Conservation (phyloP, 2,329 filamentous ascomycete species). For the Sclerotinia sclerotiorum region DNA sequence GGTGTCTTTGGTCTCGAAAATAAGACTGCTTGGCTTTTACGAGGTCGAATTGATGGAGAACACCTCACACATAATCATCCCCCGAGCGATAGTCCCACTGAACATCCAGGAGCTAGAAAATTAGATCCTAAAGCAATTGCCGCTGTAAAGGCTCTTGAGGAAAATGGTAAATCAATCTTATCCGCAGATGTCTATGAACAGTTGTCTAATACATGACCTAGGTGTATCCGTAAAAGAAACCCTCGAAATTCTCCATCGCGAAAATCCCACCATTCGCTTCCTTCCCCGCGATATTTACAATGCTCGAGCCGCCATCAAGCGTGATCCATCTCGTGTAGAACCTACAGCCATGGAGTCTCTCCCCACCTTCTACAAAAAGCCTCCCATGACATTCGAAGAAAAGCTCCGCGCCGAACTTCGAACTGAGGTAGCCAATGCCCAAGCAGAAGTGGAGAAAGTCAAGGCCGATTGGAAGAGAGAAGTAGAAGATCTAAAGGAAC, state of each 20-base stretch:
- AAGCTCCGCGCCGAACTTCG: slow-evolving; percentile 62
- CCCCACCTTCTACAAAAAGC: slow-evolving; percentile 66
- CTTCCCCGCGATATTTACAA: slow-evolving; percentile 68
- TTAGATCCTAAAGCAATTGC: slow-evolving; percentile 67
- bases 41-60: slow-evolving; percentile 59
- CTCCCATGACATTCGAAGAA: slow-evolving; percentile 61
- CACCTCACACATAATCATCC: slow-evolving; percentile 65
- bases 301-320: slow-evolving; percentile 64
- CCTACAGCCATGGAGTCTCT: slow-evolving; percentile 58
- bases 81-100: slow-evolving; percentile 64
- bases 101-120: slow-evolving; percentile 65
- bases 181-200: slow-evolving; percentile 17
- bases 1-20: slow-evolving; percentile 70
- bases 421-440: slow-evolving; percentile 58
- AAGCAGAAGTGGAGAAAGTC: slow-evolving; percentile 58
- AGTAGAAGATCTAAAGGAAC: slow-evolving; percentile 57
- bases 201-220: slow-evolving; percentile 44
- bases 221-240: slow-evolving; percentile 65
- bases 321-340: slow-evolving; percentile 62
- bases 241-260: slow-evolving; percentile 63
- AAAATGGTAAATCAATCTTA: slow-evolving; percentile 54
- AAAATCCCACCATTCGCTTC: slow-evolving; percentile 63
- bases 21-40: slow-evolving; percentile 64
- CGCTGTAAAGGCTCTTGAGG: slow-evolving; percentile 64
- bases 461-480: slow-evolving; percentile 56